These are phyloP conservation scores for Candida orba DNA, from an alignment of 805 yeast species.

Conservation along the genomic window DNA sequence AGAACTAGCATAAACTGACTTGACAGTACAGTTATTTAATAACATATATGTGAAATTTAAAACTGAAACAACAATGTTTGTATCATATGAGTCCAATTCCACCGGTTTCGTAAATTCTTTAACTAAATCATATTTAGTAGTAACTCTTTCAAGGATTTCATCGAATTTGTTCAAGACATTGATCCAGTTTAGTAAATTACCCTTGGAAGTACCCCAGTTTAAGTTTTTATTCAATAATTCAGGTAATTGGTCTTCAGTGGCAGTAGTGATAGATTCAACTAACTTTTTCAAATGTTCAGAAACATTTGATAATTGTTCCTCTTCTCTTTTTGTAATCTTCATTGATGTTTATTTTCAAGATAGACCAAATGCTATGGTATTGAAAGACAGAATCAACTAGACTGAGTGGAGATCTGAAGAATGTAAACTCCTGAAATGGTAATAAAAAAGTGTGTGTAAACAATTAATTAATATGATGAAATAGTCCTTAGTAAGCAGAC, in stretches of 20 bases:
- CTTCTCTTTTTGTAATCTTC: constrained; percentile 24
- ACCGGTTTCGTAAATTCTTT: constrained; percentile 40
- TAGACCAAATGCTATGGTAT: neutral
- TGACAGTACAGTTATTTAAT: constrained; percentile 61
- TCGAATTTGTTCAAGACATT: constrained; percentile 73
- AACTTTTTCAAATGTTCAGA: constrained; percentile 29
- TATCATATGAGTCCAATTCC: constrained; percentile 40
- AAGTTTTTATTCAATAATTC: constrained; percentile 29
- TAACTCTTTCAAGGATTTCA: constrained; percentile 45
- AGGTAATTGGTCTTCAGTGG: constrained; percentile 35
- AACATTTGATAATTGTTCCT: constrained; percentile 16
- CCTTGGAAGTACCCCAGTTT: constrained; percentile 56
- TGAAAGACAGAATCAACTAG: neutral
- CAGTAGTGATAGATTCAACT: constrained; percentile 32
- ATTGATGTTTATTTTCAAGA: constrained; percentile 4
- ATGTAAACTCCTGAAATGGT: too few relatives aligned
- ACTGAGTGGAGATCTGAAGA: neutral
- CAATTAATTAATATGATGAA: too few relatives aligned
- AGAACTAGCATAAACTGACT: constrained; percentile 60
- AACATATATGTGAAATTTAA: constrained; percentile 56
- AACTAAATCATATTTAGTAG: constrained; percentile 45
- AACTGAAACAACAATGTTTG: constrained; percentile 39
- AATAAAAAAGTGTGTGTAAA: too few relatives aligned
- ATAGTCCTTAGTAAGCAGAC: too few relatives aligned
- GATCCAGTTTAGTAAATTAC: constrained; percentile 71